A percentile compares a stretch with the other conserved stretches of the same genome.
Evolutionary conservation across 305 asterid species (phyloP).

Genomic region (Striga hermonthica): DNA sequence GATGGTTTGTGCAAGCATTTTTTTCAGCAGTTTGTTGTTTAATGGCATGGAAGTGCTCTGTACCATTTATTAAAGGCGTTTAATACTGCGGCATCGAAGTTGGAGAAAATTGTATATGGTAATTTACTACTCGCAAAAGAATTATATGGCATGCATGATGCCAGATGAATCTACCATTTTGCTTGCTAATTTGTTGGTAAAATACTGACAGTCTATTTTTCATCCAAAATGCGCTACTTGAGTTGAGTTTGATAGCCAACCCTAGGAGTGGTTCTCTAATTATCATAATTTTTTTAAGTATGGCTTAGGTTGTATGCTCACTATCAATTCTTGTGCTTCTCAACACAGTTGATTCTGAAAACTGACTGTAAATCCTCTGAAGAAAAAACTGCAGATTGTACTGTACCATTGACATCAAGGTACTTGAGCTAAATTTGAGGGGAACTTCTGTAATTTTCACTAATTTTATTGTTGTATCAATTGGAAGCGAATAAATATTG

Average conservation of each 20-base stretch:
- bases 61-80: constrained; percentile 86
- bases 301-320: constrained; percentile 11
- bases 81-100: constrained; percentile 65
- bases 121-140: constrained; percentile 24
- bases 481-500: no score
- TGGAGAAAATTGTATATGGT: constrained; percentile 93
- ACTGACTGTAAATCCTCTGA: constrained; percentile 46
- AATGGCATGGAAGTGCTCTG: constrained; percentile 74
- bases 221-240: background rate
- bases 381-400: constrained; percentile 60
- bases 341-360: constrained; percentile 62
- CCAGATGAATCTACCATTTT: constrained; percentile 4
- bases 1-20: background rate
- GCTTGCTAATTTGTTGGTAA: background rate
- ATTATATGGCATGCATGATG: background rate
- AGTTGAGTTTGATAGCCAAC: constrained; percentile 8
- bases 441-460: no score
- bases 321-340: constrained; percentile 6
- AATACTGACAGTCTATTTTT: background rate
- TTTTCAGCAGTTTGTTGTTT: constrained; percentile 16
- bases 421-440: constrained; percentile 42
- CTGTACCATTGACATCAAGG: constrained; percentile 75
- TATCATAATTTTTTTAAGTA: constrained; percentile 14
- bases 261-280: background rate
- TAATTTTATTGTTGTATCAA: no score